A percentile compares a stretch with the other conserved stretches of the same genome.
These are phyloP conservation scores for Cryphonectria radicalis DNA, from an alignment of 2,329 filamentous ascomycete genomes.

Conservation along the genomic window DNA sequence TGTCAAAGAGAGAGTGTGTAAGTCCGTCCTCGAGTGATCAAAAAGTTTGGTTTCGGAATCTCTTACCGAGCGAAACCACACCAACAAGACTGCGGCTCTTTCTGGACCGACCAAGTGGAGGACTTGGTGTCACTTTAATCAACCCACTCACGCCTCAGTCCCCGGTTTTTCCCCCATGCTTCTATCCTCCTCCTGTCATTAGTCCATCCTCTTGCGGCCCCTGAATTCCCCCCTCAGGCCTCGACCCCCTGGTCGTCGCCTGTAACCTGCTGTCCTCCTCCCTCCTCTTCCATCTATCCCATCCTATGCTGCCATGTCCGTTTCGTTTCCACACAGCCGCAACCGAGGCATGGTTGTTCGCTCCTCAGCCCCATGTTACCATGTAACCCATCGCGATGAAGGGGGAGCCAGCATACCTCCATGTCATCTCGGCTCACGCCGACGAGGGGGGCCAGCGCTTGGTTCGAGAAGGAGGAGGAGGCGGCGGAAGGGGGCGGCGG, in stretches of 20 bases:
- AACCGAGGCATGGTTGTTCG: slow-evolving; percentile 19
- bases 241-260: slow-evolving; percentile 3
- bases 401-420: slow-evolving; percentile 9
- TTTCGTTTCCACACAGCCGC: slow-evolving; percentile 15
- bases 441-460: slow-evolving; percentile 4
- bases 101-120: slow-evolving; percentile 18
- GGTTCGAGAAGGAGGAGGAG: background rate
- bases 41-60: background rate
- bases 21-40: background rate
- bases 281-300: slow-evolving; percentile 17
- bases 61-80: background rate
- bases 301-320: slow-evolving; percentile 4
- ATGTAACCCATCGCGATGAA: background rate
- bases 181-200: slow-evolving; percentile 13
- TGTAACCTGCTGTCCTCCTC: background rate
- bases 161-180: slow-evolving; percentile 11
- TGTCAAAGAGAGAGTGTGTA: background rate
- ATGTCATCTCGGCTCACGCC: slow-evolving; percentile 28
- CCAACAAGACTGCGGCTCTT: slow-evolving; percentile 23
- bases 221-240: slow-evolving; percentile 18
- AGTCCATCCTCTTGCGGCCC: slow-evolving; percentile 7
- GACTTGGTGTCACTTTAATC: slow-evolving; percentile 26
- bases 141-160: slow-evolving; percentile 15
- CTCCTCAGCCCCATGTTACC: background rate
- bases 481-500: background rate